Percentiles rank a stretch among this genome's conserved stretches.
These are phyloP conservation scores for Fraxinus americana DNA, from an alignment of 257 asterid species.

Conservation along the genomic window DNA sequence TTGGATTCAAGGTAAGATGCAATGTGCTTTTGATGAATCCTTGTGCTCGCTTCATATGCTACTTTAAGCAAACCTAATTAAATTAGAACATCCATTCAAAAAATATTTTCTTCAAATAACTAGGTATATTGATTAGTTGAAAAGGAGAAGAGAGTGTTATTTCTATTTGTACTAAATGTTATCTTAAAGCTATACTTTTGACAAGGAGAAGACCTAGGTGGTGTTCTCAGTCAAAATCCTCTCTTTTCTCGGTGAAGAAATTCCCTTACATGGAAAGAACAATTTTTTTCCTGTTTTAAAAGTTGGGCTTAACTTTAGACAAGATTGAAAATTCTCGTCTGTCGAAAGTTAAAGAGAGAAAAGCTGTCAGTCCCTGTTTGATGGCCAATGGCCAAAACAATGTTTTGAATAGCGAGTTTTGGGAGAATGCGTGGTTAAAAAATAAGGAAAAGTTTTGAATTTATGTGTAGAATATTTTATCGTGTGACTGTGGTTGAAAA, in stretches of 20 bases:
- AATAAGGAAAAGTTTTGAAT: no score
- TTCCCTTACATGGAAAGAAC: not conserved
- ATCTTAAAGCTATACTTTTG: not conserved
- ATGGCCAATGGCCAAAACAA: no score
- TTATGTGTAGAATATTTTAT: no score
- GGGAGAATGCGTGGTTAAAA: no score
- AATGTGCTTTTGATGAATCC: not conserved
- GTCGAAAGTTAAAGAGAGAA: not conserved
- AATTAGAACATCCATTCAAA: no score
- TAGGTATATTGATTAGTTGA: not conserved
- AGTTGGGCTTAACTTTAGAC: not conserved
- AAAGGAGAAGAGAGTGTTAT: not conserved
- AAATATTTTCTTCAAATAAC: not conserved
- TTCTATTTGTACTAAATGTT: not conserved
- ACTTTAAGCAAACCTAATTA: not conserved
- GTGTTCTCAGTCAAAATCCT: not conserved
- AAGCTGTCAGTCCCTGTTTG: not conserved
- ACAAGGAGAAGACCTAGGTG: not conserved
- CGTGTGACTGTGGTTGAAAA: no score
- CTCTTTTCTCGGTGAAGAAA: not conserved
- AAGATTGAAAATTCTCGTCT: not conserved
- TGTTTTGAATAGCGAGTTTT: no score
- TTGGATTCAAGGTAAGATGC: conserved; percentile 46
- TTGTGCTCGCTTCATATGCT: not conserved
- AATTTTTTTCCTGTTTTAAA: not conserved